Base-by-base conservation (phyloP, 2,329 filamentous ascomycete species). In the Apiospora pterosperma region DNA sequence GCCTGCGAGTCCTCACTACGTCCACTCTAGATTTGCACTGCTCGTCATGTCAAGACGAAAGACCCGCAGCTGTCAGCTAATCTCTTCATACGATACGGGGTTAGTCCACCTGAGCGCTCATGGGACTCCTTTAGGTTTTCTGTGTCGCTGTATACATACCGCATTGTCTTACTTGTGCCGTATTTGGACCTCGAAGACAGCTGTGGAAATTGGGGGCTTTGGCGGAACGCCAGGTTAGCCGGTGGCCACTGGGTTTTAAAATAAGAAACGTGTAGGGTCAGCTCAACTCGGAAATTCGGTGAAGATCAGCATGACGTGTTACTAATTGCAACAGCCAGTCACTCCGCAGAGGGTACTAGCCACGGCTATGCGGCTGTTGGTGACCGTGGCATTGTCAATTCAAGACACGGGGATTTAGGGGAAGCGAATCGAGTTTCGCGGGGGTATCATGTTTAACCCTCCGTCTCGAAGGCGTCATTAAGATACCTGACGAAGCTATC, bases 401-500 rank as follows among this genome's bases (percentile, higher is more conserved):
- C 3, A n/a, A 34, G 19, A 34, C 16, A 21, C n/a, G 28, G 21
- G 19, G 19, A n/a, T 34, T 21, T 16, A 55, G 11, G 28, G 7
- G 7, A n/a, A n/a, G 16, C 28, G 16, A 34, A 34, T 6, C 11
- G 19, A 34, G 28, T 19, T 55, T 19, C 48, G 28, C 16, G 3
- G 48, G n/a, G 48, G 48, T 55, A 55, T 55, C 48, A 55, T 36
- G 39, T 28, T 79, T 72, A 85, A 21, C 80, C 81, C 64, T 87
- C 85, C 70, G 85, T 83, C 67, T 87, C 86, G 74, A 90, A 90
- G 5, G 82, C 80, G 72, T 88, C 86, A 70, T 91, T 90, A 59
- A 91, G 76, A 77, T 90, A 91, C 25, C 84, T 83, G 36, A 90
- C 87, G 74, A 91, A 91, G 38, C 84, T 85, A 73, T 88, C 85